These are phyloP conservation scores for Rhododendron kiyosumense DNA, from an alignment of 148 eudicot species.

Conservation along the genomic window DNA sequence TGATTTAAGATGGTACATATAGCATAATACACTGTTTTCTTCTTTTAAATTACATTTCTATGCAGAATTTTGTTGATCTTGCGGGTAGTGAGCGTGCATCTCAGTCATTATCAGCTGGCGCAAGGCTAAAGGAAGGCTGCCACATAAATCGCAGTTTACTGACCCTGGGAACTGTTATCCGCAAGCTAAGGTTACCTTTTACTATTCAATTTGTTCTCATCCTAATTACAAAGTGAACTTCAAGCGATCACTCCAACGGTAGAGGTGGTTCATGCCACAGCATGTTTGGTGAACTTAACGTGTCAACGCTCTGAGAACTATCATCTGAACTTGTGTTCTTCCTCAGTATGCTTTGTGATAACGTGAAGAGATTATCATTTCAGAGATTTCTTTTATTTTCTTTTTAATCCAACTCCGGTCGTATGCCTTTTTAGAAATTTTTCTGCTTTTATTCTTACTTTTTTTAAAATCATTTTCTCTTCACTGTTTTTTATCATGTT, in stretches of 20 bases:
- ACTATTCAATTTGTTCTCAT: neutral
- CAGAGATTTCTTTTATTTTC: neutral
- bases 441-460: neutral
- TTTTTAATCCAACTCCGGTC: neutral
- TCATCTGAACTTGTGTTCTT: neutral
- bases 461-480: neutral
- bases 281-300: neutral
- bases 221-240: neutral
- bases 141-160: slow-evolving; percentile 95
- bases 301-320: neutral
- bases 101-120: slow-evolving; percentile 83
- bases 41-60: slow-evolving; percentile 1
- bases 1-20: neutral
- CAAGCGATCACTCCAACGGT: neutral
- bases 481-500: neutral
- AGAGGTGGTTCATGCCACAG: neutral
- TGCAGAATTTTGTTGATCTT: slow-evolving; percentile 93
- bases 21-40: neutral
- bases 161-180: slow-evolving; percentile 89
- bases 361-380: neutral
- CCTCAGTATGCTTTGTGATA: neutral
- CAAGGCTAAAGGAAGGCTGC: slow-evolving; percentile 92
- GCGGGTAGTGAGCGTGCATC: slow-evolving; percentile 99
- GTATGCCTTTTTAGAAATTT: neutral
- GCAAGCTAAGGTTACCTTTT: slow-evolving; percentile 74